Evolutionary conservation across 2,329 filamentous ascomycete genomes (phyloP).

Genomic region (Podosphaera xanthii): DNA sequence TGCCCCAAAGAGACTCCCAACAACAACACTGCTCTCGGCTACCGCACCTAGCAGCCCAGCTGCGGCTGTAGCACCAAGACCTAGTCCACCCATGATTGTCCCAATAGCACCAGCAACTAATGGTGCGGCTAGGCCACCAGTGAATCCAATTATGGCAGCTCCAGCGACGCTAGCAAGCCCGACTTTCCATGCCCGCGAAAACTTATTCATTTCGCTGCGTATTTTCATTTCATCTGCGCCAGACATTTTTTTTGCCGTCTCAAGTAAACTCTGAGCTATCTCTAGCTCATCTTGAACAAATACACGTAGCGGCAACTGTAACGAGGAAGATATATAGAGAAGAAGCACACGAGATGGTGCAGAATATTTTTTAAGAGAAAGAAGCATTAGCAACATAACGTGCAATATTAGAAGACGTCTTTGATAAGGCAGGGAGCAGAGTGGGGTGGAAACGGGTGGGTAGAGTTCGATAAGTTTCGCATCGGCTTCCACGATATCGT

Average conservation of each 20-base stretch:
- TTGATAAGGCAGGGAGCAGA: slow-evolving; percentile 34
- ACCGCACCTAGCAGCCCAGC: slow-evolving; percentile 61
- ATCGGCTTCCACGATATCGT: slow-evolving; percentile 25
- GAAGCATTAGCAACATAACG: slow-evolving; percentile 43
- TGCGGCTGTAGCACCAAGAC: slow-evolving; percentile 49
- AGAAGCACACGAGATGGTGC: slow-evolving; percentile 52
- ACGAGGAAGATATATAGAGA: slow-evolving; percentile 43
- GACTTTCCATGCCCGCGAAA: slow-evolving; percentile 66
- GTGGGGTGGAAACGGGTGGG: slow-evolving; percentile 33
- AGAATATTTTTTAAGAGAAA: slow-evolving; percentile 58
- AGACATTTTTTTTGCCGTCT: slow-evolving; percentile 48
- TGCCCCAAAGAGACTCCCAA: slow-evolving; percentile 78
- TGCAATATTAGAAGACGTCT: slow-evolving; percentile 49
- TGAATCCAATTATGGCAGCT: slow-evolving; percentile 52
- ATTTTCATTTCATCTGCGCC: slow-evolving; percentile 50
- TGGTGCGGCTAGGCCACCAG: slow-evolving; percentile 53
- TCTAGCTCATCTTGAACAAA: slow-evolving; percentile 52
- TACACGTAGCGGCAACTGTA: slow-evolving; percentile 41
- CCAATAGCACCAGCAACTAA: slow-evolving; percentile 62
- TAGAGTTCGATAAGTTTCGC: slow-evolving; percentile 27
- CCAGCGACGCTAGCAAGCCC: slow-evolving; percentile 73
- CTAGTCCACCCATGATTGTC: slow-evolving; percentile 52
- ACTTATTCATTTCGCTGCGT: slow-evolving; percentile 45
- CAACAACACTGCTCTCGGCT: slow-evolving; percentile 54
- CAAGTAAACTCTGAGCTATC: slow-evolving; percentile 50